Evolutionary conservation across 2,329 filamentous ascomycete genomes (phyloP), one percentile per base, ranked within the genome.

Genomic region (Pseudocercospora crystallina): DNA sequence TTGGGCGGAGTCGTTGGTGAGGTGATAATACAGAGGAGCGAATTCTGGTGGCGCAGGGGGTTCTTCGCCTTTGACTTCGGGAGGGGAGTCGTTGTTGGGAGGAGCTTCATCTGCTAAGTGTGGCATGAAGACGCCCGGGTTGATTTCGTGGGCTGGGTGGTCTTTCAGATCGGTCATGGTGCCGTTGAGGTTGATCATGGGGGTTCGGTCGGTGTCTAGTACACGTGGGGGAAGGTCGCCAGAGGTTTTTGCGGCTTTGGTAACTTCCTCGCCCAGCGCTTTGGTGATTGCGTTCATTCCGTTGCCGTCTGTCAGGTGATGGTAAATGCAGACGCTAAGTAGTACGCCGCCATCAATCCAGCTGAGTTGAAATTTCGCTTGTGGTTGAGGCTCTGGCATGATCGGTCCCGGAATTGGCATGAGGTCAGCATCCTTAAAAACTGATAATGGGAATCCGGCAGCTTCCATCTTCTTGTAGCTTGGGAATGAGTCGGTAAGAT

Each of bases 261-360:
- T 51, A 20, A 56, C 58, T 33, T 54, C 49, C 34, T 60, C 55
- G 2, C 51, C 58, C 7, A 60, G 42, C 29, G 58, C 58, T 26
- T 50, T 47, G 10, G 48, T 56, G 41, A 59, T 55, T 3, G 51
- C 54, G 47, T 61, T 61, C 56, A 61, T 61, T 14, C 56, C 53
- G 34, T 59, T 58, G 1, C 54, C 56, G 13, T 60, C 58, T 7
- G 56, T 53, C 32, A 61, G 37, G 38, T 51, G 54, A 29, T 61
- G 56, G 29, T 55, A 59, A 15, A 61, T 46, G 38, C 58, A 61
- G 5, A 56, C 47, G 43, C 47, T 54, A n/a, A 61, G 32, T 11
- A 61, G 45, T 5, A 54, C 49, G 7, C 56, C 58, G 1, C 56
- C 58, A 29, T 57, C 49, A 35, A 59, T 59, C 29, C 59, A 44